Base-by-base conservation (phyloP, 176 grass and related monocot genomes). In the Avena sativa region DNA sequence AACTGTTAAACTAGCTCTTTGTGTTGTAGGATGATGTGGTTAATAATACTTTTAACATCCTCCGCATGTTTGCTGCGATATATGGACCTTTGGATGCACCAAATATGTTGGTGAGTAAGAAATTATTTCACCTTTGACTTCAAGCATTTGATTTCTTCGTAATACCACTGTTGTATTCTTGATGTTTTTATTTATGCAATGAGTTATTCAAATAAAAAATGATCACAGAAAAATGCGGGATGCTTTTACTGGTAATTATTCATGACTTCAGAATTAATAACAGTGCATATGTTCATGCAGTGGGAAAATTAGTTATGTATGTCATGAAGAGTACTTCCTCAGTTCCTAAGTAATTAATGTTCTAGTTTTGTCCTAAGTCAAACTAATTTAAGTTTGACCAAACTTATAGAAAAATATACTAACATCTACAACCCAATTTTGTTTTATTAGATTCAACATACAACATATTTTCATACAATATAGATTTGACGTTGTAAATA, bases 11-110 rank as follows among this genome's bases (percentile, higher is more conserved):
- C 2, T 84, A 56, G 66, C 83, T 81, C n/a, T 74, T 82, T 81
- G 5, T 87, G 28, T 55, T 59, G 8, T 80, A 96, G 96, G 96
- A 96, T 64, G 96, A 96, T 80, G 96, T 98, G 70, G 70, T 90
- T 47, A 89, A 94, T 62, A 96, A 96, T 84, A 90, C 86, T 64
- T 96, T 93, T 84, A 96, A 98, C 55, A 84, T 96, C 71, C 83
- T 96, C 20, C 92, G 92, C 71, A 98, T 98, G 96, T 98, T 96
- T 92, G 49, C 85, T 74, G 87, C 65, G 14, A 67, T 98, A 82
- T 96, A 98, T 90, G 96, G 96, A 89, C 82, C 93, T 90, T 93
- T 87, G 61, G 79, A 89, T 76, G 96, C 92, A 77, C 90, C 93
- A 46, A 91, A 87, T 80, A 96, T 94, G 89, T 77, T 98, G 94